Conservation (phyloP, 331 rosid genomes). For the Cydonia oblonga region DNA sequence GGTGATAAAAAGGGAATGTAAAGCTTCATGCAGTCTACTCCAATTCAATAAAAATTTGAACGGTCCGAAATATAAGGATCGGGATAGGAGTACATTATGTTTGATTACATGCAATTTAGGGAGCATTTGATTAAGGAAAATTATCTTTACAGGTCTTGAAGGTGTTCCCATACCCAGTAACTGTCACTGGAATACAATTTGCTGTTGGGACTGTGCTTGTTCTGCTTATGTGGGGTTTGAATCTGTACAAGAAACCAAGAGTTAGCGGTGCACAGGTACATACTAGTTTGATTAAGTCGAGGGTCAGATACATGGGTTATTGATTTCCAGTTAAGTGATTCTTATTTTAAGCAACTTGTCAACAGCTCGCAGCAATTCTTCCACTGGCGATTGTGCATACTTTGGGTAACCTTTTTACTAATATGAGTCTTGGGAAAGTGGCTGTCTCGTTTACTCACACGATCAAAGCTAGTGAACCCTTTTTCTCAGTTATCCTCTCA, state of each 20-base stretch:
- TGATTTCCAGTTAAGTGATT: slow-evolving; percentile 1
- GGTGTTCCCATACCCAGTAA: slow-evolving; percentile 60
- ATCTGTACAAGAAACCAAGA: slow-evolving; percentile 68
- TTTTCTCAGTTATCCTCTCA: slow-evolving; percentile 82
- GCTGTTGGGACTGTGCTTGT: slow-evolving; percentile 61
- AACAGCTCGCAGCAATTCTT: slow-evolving; percentile 67
- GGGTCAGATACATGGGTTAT: neutral
- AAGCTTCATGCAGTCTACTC: neutral
- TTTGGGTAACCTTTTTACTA: slow-evolving; percentile 82
- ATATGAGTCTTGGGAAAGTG: slow-evolving; percentile 93
- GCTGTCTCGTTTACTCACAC: slow-evolving; percentile 97
- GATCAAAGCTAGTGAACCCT: slow-evolving; percentile 86
- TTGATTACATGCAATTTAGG: neutral
- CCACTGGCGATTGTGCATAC: slow-evolving; percentile 83
- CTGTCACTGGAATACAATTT: slow-evolving; percentile 57
- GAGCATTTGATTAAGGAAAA: neutral
- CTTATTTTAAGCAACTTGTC: neutral
- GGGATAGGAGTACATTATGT: neutral
- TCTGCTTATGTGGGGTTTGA: slow-evolving; percentile 55
- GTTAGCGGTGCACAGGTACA: slow-evolving; percentile 60
- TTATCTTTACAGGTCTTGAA: slow-evolving; percentile 61
- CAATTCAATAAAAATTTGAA: neutral
- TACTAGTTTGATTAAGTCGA: neutral
- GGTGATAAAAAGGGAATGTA: neutral
- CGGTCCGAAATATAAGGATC: neutral